Base-by-base conservation (phyloP, 176 grass and related monocot species). In the Phragmites australis region DNA sequence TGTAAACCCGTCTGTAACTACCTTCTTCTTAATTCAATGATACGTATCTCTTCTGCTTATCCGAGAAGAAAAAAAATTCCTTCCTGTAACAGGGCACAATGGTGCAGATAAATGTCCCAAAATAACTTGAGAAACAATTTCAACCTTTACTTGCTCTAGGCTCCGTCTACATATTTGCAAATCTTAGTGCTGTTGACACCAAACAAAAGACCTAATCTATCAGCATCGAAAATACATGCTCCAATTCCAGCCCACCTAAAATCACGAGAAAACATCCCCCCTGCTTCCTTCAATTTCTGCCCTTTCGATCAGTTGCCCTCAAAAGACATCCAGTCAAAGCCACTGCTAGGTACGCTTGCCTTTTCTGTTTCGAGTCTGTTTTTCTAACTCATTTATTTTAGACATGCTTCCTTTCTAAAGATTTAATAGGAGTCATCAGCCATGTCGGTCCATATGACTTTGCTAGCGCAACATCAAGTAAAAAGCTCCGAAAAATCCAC, bases 321-420 rank as follows among this genome's bases (percentile, higher is more conserved):
- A 6, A 65, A 78, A 65, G 17, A 22, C 13, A 16, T 15, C 25
- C 21, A 13, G 34, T 62, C 60, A 0, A 78, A 65, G 46, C 76
- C 60, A 16, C 60, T 78, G 17, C 26, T 51, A 65, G 76, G 60
- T 78, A 65, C n/a, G n/a, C n/a, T n/a, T n/a, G n/a, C n/a, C n/a
- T n/a, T n/a, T n/a, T n/a, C n/a, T n/a, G n/a, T n/a, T n/a, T n/a
- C n/a, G n/a, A n/a, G n/a, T n/a, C n/a, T n/a, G n/a, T 62, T 8
- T 16, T 34, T 2, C 2, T 19, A 34, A 62, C 7, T 26, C 30
- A 62, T 34, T 14, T 34, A 55, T 32, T 62, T 32, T n/a, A n/a
- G n/a, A n/a, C n/a, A 62, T 5, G 18, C 15, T 34, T 1, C 18
- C 8, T 11, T 1, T 14, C 43, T 56, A 17, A 26, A 61, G 58